These are phyloP conservation scores for Lodderomyces metapsilosis DNA, from an alignment of 1,139 yeast species.

Conservation along the genomic window DNA sequence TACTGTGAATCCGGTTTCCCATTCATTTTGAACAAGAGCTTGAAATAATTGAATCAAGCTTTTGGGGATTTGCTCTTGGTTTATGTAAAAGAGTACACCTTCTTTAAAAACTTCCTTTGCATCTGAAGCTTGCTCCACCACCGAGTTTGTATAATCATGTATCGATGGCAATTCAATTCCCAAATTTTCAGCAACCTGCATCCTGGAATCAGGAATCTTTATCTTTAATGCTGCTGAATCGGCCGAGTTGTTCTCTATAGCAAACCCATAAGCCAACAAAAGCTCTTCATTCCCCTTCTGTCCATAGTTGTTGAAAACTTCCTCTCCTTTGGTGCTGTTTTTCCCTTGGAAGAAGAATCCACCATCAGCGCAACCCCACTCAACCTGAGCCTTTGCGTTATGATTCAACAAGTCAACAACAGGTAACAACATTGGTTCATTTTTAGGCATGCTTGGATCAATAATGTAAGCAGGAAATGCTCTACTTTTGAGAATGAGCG, in stretches of 20 bases:
- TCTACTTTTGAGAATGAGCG: slow-evolving; percentile 67
- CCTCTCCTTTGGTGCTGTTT: slow-evolving; percentile 30
- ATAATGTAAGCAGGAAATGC: slow-evolving; percentile 64
- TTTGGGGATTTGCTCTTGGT: slow-evolving; percentile 40
- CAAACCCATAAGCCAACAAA: slow-evolving; percentile 67
- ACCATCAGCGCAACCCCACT: slow-evolving; percentile 48
- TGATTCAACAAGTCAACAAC: slow-evolving; percentile 79
- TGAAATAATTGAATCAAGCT: slow-evolving; percentile 52
- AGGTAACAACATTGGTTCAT: slow-evolving; percentile 73
- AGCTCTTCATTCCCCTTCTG: slow-evolving; percentile 81
- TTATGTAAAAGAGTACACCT: slow-evolving; percentile 46
- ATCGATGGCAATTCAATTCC: slow-evolving; percentile 48
- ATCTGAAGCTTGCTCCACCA: slow-evolving; percentile 17
- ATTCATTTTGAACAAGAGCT: slow-evolving; percentile 42
- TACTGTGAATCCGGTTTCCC: slow-evolving; percentile 42
- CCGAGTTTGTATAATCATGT: slow-evolving; percentile 48
- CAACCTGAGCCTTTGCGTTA: slow-evolving; percentile 56
- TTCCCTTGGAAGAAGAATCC: slow-evolving; percentile 29
- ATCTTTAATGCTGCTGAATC: slow-evolving; percentile 63
- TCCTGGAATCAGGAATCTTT: slow-evolving; percentile 40
- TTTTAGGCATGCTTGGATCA: slow-evolving; percentile 22
- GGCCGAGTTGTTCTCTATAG: slow-evolving; percentile 54
- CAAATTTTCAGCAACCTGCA: slow-evolving; percentile 33
- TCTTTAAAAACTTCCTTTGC: slow-evolving; percentile 22
- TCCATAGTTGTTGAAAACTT: slow-evolving; percentile 81